Conservation (phyloP, 345 rosid genomes). For the Turnera subulata region DNA sequence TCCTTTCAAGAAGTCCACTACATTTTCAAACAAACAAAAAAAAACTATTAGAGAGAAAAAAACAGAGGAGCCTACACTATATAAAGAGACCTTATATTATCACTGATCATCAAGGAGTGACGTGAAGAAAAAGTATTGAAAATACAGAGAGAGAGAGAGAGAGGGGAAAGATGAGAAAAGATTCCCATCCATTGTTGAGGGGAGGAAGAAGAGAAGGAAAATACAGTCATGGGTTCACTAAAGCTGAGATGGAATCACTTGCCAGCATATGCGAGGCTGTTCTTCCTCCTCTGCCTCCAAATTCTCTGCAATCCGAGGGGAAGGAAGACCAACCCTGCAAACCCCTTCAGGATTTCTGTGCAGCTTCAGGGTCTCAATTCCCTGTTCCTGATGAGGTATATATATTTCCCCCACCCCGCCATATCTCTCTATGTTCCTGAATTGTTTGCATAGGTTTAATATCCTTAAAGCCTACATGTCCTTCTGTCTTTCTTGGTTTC, state of each 20-base stretch:
- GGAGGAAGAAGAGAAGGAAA: conserved; percentile 18
- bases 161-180: conserved; percentile 14
- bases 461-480: no score
- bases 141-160: not conserved
- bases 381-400: conserved; percentile 40
- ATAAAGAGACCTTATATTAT: not conserved
- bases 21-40: no score
- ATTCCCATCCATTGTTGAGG: conserved; percentile 34
- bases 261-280: conserved; percentile 49
- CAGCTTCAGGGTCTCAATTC: conserved; percentile 42
- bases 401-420: not conserved
- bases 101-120: not conserved
- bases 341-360: conserved; percentile 37
- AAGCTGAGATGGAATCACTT: conserved; percentile 48
- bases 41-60: no score
- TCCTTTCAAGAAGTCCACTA: no score
- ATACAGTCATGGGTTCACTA: conserved; percentile 37
- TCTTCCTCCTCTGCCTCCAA: conserved; percentile 40
- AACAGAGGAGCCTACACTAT: no score
- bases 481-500: no score
- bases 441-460: no score
- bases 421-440: no score
- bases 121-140: not conserved
- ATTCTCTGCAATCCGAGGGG: conserved; percentile 3
- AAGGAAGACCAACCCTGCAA: conserved; percentile 19